Conservation (phyloP, 1,284 basidiomycete species). For the Tilletiopsis washingtonensis region DNA sequence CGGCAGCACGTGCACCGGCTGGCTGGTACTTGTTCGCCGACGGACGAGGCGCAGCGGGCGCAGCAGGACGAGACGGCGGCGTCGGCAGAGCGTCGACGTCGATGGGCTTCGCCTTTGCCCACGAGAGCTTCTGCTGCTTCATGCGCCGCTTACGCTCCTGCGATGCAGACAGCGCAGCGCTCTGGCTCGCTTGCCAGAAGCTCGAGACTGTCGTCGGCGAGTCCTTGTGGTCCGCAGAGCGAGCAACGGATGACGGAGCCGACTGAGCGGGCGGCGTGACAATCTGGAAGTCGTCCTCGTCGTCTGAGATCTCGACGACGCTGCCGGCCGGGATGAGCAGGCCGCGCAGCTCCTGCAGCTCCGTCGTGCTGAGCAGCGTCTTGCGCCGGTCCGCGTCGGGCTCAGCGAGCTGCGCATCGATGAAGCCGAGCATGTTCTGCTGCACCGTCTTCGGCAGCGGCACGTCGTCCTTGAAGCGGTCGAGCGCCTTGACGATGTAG, state of each 20-base stretch:
- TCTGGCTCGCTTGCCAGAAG: neutral
- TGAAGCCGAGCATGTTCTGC: conserved; percentile 31
- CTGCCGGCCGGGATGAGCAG: conserved; percentile 24
- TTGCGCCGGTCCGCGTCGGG: conserved; percentile 19
- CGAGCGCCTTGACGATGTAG: conserved; percentile 34
- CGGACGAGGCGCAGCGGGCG: neutral
- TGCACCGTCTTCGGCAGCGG: conserved; percentile 21
- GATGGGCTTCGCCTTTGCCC: conserved; percentile 19
- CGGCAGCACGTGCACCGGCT: conserved; percentile 5
- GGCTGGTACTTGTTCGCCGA: conserved; percentile 4
- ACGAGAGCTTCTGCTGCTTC: conserved; percentile 34
- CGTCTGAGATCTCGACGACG: conserved; percentile 21
- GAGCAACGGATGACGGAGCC: no score
- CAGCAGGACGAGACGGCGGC: conserved; percentile 15
- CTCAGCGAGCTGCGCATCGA: conserved; percentile 35
- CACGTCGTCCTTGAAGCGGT: conserved; percentile 21
- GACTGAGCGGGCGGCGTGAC: neutral
- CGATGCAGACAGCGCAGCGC: no score
- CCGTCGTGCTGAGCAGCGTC: conserved; percentile 28
- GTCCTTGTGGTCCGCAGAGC: neutral
- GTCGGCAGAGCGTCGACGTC: conserved; percentile 17
- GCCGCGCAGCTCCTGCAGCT: conserved; percentile 34
- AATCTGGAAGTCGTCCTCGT: conserved; percentile 11
- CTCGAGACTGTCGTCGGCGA: neutral
- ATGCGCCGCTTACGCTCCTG: conserved; percentile 10